These are phyloP conservation scores for Suhomyces maxii DNA, from an alignment of 1,139 yeast species.

Conservation along the genomic window DNA sequence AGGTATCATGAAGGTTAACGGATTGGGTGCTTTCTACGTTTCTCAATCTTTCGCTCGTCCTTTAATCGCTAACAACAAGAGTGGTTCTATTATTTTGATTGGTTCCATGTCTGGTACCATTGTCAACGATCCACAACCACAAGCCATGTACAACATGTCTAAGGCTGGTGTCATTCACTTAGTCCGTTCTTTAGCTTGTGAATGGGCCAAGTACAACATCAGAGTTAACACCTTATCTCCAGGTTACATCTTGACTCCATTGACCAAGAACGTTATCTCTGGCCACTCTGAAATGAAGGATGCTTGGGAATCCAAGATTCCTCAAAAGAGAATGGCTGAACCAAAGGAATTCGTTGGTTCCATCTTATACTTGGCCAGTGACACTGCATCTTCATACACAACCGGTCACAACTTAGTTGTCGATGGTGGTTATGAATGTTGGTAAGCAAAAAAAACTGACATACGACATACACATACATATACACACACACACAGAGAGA, in stretches of 20 bases:
- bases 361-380: slow-evolving; percentile 45
- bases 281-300: slow-evolving; percentile 50
- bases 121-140: slow-evolving; percentile 54
- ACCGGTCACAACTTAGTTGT: slow-evolving; percentile 53
- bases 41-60: slow-evolving; percentile 64
- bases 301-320: slow-evolving; percentile 49
- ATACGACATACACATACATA: not conserved
- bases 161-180: slow-evolving; percentile 53
- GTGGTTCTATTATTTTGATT: slow-evolving; percentile 46
- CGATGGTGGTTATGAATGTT: slow-evolving; percentile 45
- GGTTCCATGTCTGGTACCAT: slow-evolving; percentile 53
- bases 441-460: slow-evolving; percentile 10
- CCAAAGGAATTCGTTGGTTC: slow-evolving; percentile 52
- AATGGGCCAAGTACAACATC: slow-evolving; percentile 53
- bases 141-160: slow-evolving; percentile 52
- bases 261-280: slow-evolving; percentile 47
- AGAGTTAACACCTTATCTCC: slow-evolving; percentile 50
- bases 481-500: too few relatives aligned
- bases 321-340: slow-evolving; percentile 54
- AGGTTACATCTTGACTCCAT: slow-evolving; percentile 51
- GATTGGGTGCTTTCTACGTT: slow-evolving; percentile 74
- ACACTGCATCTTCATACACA: slow-evolving; percentile 46
- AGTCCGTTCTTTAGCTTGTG: slow-evolving; percentile 50
- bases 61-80: slow-evolving; percentile 56
- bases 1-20: slow-evolving; percentile 67